These are phyloP conservation scores for Pyrenopolyporus hunteri DNA, from an alignment of 495 filamentous ascomycete species.

Conservation along the genomic window DNA sequence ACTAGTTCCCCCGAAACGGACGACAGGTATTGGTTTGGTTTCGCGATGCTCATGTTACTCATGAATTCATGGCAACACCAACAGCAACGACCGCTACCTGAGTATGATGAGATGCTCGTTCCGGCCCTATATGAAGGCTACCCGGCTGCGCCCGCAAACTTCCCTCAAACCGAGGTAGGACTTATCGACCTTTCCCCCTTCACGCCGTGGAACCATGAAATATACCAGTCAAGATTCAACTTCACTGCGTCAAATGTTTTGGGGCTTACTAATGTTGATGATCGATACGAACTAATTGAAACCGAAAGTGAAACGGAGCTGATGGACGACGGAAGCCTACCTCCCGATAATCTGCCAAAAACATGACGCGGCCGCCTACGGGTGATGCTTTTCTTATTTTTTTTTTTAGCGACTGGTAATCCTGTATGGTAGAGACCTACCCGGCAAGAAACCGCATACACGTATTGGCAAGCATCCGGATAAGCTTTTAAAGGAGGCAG, in stretches of 20 bases:
- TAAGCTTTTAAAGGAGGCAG: no score
- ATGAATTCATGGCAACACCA: conserved; percentile 6
- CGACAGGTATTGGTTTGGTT: conserved; percentile 27
- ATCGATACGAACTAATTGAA: background rate
- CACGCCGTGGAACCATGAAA: background rate
- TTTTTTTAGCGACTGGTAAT: no score
- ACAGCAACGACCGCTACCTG: background rate
- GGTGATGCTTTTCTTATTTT: no score
- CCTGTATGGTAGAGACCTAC: no score
- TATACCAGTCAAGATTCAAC: background rate
- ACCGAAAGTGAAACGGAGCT: background rate
- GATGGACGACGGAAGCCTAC: background rate
- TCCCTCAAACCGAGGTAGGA: background rate
- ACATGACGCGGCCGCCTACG: no score
- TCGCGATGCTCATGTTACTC: conserved; percentile 9
- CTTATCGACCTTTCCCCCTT: conserved; percentile 5
- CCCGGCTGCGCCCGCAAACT: background rate
- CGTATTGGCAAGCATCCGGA: no score
- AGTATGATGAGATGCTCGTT: background rate
- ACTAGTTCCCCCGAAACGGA: background rate
- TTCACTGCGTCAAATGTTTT: background rate
- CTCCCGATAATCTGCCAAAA: no score
- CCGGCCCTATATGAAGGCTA: conserved; percentile 10
- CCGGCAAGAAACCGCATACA: no score
- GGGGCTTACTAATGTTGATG: background rate